Evolutionary conservation across 495 filamentous ascomycete genomes (phyloP).

Genomic region (Talaromyces adpressus): DNA sequence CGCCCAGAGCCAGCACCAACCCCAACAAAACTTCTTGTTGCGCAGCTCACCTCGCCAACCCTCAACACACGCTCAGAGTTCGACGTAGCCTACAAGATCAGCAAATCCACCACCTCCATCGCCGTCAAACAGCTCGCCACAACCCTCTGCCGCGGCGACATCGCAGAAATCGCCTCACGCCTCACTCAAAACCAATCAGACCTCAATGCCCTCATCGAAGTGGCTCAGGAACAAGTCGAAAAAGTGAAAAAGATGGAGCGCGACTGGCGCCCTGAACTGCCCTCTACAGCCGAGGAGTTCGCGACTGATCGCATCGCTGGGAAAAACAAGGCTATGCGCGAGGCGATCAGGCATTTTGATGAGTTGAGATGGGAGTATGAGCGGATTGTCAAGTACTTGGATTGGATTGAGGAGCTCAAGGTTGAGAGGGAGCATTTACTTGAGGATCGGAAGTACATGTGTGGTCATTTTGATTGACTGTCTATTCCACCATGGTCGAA

Average conservation of each 20-base stretch:
- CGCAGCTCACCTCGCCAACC: neutral
- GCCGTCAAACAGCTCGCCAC: conserved; percentile 1
- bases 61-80: neutral
- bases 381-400: neutral
- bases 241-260: neutral
- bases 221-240: neutral
- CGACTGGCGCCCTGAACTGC: neutral
- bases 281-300: neutral
- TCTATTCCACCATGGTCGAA: neutral
- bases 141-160: neutral
- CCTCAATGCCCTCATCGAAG: neutral
- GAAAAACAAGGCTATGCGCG: neutral
- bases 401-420: neutral
- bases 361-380: conserved; percentile 1
- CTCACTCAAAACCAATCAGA: neutral
- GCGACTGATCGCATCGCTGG: neutral
- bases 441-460: conserved; percentile 5
- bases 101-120: neutral
- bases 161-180: neutral
- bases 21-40: neutral
- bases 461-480: neutral
- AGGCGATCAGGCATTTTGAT: neutral
- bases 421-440: neutral
- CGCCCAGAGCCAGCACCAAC: neutral
- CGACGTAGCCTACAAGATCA: conserved; percentile 1